phyloP scores from a whole-genome alignment of 768 basidiomycete species.

The Lentinula raphanica region DNA sequence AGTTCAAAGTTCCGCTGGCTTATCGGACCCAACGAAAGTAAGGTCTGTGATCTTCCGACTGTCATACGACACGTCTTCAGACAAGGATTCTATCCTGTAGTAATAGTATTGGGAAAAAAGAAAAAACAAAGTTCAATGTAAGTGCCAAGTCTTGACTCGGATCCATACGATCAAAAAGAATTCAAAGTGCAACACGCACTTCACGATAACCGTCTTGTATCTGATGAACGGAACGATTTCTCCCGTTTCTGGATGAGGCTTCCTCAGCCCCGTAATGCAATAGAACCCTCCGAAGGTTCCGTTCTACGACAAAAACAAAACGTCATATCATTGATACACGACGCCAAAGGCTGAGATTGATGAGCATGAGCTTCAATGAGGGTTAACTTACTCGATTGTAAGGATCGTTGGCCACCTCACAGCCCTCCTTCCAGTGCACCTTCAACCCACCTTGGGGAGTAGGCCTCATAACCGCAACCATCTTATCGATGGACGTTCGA shows the following conservation, averaged over 20 bases:
- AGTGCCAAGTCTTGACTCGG: no score
- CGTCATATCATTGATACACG: neutral
- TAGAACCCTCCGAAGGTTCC: slow-evolving; percentile 49
- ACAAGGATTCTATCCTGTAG: slow-evolving; percentile 38
- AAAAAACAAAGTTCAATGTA: neutral
- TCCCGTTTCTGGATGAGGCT: slow-evolving; percentile 27
- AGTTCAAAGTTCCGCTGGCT: slow-evolving; percentile 23
- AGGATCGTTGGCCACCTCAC: slow-evolving; percentile 38
- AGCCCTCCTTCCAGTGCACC: slow-evolving; percentile 44
- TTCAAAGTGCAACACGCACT: slow-evolving; percentile 39
- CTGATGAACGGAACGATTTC: slow-evolving; percentile 36
- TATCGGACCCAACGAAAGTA: slow-evolving; percentile 45
- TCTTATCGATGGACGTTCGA: slow-evolving; percentile 33
- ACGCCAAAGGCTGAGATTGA: slow-evolving; percentile 1
- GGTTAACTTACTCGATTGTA: slow-evolving; percentile 41
- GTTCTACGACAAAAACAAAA: slow-evolving; percentile 24
- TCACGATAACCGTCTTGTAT: slow-evolving; percentile 47
- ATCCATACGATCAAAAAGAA: no score
- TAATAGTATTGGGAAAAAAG: neutral
- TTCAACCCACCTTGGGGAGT: slow-evolving; percentile 33
- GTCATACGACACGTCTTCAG: slow-evolving; percentile 28
- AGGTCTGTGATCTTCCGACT: slow-evolving; percentile 45
- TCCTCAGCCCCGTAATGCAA: slow-evolving; percentile 43
- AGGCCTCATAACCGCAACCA: slow-evolving; percentile 38
- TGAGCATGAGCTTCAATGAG: neutral